Base-by-base conservation (phyloP, 208 protist species). In the Leishmania aethiopica region DNA sequence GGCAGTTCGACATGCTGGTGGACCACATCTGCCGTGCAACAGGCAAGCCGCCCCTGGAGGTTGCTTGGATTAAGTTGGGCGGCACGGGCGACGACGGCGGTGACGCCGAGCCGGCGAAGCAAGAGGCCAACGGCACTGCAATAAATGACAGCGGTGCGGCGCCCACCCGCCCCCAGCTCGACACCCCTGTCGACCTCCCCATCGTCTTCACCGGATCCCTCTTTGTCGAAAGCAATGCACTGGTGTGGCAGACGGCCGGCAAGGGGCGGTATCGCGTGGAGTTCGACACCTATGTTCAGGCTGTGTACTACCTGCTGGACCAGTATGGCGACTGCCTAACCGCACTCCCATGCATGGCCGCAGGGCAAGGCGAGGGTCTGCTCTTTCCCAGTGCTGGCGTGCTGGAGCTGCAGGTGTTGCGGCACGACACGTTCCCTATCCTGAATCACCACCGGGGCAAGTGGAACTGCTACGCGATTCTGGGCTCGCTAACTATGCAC, bases 271-370 rank as follows among this genome's bases (percentile, higher is more conserved):
- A 98, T 78, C 86, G 91, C 0, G 81, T 98, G 3, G 93, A 96
- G 82, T 90, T 98, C 80, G 92, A 98, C 62, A 91, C 90, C 60
- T 95, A 96, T 82, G 90, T 92, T 28, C 90, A 96, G 70, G 93
- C 91, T 13, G 79, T 98, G 49, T 88, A 87, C 62, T 86, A 96
- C 75, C 87, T 98, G 59, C 86, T 97, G 67, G 91, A 96, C 45
- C 87, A 94, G 86, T 93, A 95, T 84, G 82, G 83, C 53, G 88
- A 92, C 66, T 78, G 91, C 60, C 79, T 84, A 51, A 60, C 81
- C 55, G 66, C 75, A 5, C 82, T 83, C 32, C 80, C 79, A 35
- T 85, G 83, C 81, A 83, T 82, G 78, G 55, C 37, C 17, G 25
- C 53, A 51, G 76, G 81, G 37, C 51, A 77, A 3, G 75, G 77